Base-by-base conservation (phyloP, 306 rosid genomes). In the Dalbergia cultrata region DNA sequence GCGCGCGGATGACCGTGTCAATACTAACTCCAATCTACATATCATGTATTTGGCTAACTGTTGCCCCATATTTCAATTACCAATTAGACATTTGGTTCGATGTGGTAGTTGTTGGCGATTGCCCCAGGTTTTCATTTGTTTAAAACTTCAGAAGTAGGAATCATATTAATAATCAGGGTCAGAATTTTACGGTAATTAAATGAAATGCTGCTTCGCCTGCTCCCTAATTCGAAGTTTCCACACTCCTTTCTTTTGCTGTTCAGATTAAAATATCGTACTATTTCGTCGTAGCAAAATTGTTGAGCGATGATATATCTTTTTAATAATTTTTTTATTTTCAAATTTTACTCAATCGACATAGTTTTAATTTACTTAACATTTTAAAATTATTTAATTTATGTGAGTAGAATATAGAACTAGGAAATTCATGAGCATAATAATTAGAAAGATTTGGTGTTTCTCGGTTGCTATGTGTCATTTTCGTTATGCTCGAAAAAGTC, bases 21-120 rank as follows among this genome's bases (percentile, higher is more conserved):
- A 50, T 50, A 14, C 56, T 13, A 13, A 13, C n/a, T 50, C 12
- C 31, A 44, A n/a, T n/a, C 11, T 5, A 31, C 62, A 18, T 2
- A n/a, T 75, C 34, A 62, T 16, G 49, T 9, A 13, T 62, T 62
- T 62, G 72, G 61, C 49, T 45, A 45, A 16, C 44, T 75, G 49
- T 53, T 5, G 34, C 6, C 26, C 9, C 31, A 4, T 10, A 61
- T 21, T 19, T 58, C 26, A 58, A 41, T 14, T 39, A 8, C 9
- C 13, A 39, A 41, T 58, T 58, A 57, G 63, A 5, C 44, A 1
- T 13, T 13, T 41, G 78, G 66, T 31, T 19, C 21, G 41, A 14
- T 39, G 13, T 7, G 41, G 41, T 43, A 43, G 54, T 69, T 22
- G 14, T 47, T 13, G 21, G 59, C 47, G 43, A 45, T 13, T 16